These are phyloP conservation scores for Eucalyptus regnans DNA, from an alignment of 345 rosid genomes.

Conservation along the genomic window DNA sequence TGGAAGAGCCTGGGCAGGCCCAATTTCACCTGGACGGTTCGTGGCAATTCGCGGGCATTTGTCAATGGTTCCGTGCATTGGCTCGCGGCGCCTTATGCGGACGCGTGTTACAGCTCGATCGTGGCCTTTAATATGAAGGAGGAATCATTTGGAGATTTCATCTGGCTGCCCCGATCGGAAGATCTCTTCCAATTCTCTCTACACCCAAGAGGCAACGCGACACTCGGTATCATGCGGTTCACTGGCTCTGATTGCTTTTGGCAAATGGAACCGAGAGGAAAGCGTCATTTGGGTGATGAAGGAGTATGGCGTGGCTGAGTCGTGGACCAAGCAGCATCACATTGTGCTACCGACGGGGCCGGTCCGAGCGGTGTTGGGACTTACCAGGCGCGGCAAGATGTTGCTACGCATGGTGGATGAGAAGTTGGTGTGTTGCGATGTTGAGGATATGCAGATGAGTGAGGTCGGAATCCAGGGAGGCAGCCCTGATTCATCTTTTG, in stretches of 20 bases:
- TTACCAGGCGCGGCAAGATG: not conserved
- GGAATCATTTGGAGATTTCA: not conserved
- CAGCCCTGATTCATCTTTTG: not conserved
- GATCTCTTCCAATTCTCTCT: not conserved
- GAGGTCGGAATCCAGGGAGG: not conserved
- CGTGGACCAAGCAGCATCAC: not conserved
- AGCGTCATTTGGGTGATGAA: not conserved
- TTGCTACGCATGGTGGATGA: not conserved
- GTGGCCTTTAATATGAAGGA: not conserved
- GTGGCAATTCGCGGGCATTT: not conserved
- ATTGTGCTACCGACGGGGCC: not conserved
- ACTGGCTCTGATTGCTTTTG: not conserved
- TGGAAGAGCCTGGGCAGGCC: not conserved
- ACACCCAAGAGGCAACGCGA: not conserved
- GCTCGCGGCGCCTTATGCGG: not conserved
- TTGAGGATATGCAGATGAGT: not conserved
- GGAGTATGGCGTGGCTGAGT: not conserved
- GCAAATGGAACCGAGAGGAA: not conserved
- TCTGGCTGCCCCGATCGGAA: not conserved
- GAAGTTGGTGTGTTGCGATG: not conserved
- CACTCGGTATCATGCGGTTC: not conserved
- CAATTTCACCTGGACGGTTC: not conserved
- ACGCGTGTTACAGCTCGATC: not conserved
- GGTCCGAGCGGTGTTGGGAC: not conserved
- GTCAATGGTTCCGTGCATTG: not conserved